Percentiles rank a stretch among this genome's conserved stretches.
phyloP scores from a whole-genome alignment of 2,329 filamentous ascomycete genomes.

The Aspergillus pseudoviridinutans region DNA sequence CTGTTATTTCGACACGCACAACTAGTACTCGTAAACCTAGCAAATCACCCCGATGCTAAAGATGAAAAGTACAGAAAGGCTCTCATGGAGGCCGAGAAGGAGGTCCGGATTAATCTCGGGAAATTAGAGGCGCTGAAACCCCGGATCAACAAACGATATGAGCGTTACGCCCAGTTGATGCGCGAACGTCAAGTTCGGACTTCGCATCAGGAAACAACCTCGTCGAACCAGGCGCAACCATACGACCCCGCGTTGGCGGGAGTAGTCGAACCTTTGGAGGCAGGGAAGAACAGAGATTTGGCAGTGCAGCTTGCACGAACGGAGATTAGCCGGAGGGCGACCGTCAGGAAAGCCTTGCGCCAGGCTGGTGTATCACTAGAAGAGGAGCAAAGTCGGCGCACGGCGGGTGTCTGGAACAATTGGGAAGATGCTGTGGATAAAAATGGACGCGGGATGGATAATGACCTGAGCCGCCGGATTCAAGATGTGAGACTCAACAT shows the following conservation, averaged over 20 bases:
- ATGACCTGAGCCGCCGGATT: slow-evolving; percentile 50
- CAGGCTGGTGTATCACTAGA: slow-evolving; percentile 56
- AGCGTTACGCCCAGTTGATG: slow-evolving; percentile 59
- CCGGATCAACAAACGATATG: slow-evolving; percentile 66
- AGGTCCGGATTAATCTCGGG: slow-evolving; percentile 61
- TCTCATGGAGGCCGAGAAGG: slow-evolving; percentile 55
- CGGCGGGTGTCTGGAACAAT: slow-evolving; percentile 51
- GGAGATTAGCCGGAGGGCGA: slow-evolving; percentile 66
- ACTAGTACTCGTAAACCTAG: slow-evolving; percentile 73
- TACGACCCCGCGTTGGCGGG: slow-evolving; percentile 59
- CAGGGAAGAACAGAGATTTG: slow-evolving; percentile 67
- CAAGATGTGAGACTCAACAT: slow-evolving; percentile 47
- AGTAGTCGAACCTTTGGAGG: slow-evolving; percentile 61
- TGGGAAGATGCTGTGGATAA: slow-evolving; percentile 46
- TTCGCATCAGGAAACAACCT: slow-evolving; percentile 18
- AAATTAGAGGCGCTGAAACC: slow-evolving; percentile 77
- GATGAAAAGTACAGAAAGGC: slow-evolving; percentile 56
- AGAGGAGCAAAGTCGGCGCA: slow-evolving; percentile 54
- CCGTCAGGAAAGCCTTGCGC: slow-evolving; percentile 54
- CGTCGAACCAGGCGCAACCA: slow-evolving; percentile 14
- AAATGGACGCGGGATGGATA: slow-evolving; percentile 30
- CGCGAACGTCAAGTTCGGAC: slow-evolving; percentile 43
- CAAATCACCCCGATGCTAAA: slow-evolving; percentile 70
- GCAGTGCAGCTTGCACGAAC: slow-evolving; percentile 72
- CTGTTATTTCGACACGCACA: slow-evolving; percentile 85